Evolutionary conservation across 1,139 yeast species (phyloP).

Genomic region (Blastobotrys ciferrii): DNA sequence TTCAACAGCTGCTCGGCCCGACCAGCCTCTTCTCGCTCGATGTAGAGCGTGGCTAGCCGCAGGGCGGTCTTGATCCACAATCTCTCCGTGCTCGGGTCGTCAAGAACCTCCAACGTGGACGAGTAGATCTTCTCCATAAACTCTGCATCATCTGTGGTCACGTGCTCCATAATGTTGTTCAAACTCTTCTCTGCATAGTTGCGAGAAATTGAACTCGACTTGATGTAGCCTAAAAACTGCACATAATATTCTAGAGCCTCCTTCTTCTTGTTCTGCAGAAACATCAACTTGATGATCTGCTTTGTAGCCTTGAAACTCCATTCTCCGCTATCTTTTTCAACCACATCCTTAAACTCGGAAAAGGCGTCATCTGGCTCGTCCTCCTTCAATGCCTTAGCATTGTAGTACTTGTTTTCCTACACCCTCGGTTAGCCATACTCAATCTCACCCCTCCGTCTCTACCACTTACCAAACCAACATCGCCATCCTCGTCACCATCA

Average conservation of each 20-base stretch:
- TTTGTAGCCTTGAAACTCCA: conserved; percentile 58
- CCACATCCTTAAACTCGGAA: conserved; percentile 42
- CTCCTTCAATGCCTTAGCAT: conserved; percentile 59
- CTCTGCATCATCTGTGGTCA: conserved; percentile 22
- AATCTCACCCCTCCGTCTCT: not conserved
- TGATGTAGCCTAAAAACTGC: conserved; percentile 36
- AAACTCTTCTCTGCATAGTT: conserved; percentile 63
- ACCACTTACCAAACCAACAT: conserved; percentile 25
- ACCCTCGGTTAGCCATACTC: conserved; percentile 8
- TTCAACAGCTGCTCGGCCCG: conserved; percentile 45
- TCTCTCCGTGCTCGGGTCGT: conserved; percentile 44
- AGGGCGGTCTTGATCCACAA: conserved; percentile 56
- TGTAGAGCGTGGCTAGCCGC: conserved; percentile 48
- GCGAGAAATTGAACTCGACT: conserved; percentile 35
- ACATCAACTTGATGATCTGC: conserved; percentile 60
- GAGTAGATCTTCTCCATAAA: conserved; percentile 34
- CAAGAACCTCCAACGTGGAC: conserved; percentile 32
- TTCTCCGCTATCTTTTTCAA: conserved; percentile 36
- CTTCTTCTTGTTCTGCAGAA: conserved; percentile 35
- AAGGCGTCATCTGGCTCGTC: conserved; percentile 53
- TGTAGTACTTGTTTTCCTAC: conserved; percentile 55
- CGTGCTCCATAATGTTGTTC: conserved; percentile 48
- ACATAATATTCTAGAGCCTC: conserved; percentile 39
- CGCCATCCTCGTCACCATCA: conserved; percentile 37
- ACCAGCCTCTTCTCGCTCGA: conserved; percentile 42